phyloP scores from a whole-genome alignment of 1,139 yeast species.

The Casaregolazyma suthepensis region DNA sequence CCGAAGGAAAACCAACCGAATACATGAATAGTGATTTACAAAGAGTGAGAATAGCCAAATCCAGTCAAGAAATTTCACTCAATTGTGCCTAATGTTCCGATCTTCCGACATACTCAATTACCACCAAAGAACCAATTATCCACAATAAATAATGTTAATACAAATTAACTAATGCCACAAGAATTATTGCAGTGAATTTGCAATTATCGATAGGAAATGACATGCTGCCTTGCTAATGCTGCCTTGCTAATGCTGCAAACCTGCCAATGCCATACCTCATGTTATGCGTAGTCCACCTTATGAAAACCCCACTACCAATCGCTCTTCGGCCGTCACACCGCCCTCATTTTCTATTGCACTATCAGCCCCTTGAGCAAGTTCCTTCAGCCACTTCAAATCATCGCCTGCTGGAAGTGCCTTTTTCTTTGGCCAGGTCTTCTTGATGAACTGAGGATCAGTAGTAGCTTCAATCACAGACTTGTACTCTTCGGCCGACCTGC shows the following conservation, averaged over 20 bases:
- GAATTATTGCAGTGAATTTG: background rate
- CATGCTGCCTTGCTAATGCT: no score
- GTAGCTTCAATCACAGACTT: constrained; percentile 1
- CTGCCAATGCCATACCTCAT: background rate
- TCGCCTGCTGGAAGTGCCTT: constrained; percentile 8
- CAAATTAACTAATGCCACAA: background rate
- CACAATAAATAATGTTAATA: no score
- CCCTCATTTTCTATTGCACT: constrained; percentile 21
- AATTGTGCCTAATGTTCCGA: no score
- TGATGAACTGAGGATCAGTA: background rate
- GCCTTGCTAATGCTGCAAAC: background rate
- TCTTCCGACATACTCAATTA: no score
- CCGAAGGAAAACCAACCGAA: background rate
- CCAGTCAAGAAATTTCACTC: no score
- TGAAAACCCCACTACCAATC: constrained; percentile 18
- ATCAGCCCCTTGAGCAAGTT: constrained; percentile 17
- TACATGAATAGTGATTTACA: no score
- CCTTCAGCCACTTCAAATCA: constrained; percentile 21
- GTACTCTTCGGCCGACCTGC: constrained; percentile 20
- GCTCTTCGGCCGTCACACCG: constrained; percentile 19
- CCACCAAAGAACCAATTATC: background rate
- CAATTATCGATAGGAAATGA: no score
- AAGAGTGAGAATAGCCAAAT: no score
- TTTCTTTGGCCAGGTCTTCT: constrained; percentile 10
- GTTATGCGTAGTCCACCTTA: background rate